phyloP scores from a whole-genome alignment of 176 grass and related monocot genomes.

The Eremochloa ophiuroides region DNA sequence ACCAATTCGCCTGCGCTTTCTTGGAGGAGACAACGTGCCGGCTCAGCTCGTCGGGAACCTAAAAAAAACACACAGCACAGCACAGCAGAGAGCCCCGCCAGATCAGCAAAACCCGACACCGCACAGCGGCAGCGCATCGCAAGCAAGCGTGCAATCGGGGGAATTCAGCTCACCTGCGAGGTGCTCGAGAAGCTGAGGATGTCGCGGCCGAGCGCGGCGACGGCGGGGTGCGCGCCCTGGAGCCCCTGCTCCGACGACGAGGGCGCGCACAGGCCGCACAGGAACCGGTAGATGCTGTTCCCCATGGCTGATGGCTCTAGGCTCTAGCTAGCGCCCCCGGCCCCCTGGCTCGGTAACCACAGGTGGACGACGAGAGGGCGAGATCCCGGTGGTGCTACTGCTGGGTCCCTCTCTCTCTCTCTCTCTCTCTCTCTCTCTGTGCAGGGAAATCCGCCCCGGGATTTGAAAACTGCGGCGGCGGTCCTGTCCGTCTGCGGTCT shows the following conservation, averaged over 20 bases:
- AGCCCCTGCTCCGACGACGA: constrained; percentile 24
- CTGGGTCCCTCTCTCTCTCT: too few relatives aligned
- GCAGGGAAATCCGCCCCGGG: constrained; percentile 30
- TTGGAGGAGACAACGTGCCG: constrained; percentile 78
- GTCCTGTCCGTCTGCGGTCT: neutral
- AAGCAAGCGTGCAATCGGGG: neutral
- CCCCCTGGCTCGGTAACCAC: too few relatives aligned
- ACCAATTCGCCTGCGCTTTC: constrained; percentile 93
- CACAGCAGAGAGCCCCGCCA: neutral
- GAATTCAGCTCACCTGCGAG: constrained; percentile 43
- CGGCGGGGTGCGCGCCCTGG: constrained; percentile 35
- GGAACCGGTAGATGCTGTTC: constrained; percentile 64
- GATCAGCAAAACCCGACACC: neutral
- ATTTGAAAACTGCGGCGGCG: constrained; percentile 14
- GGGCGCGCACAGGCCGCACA: constrained; percentile 45
- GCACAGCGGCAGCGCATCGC: neutral
- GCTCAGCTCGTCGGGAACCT: constrained; percentile 73
- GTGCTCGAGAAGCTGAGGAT: constrained; percentile 54
- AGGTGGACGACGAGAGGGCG: neutral
- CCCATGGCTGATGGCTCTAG: constrained; percentile 52
- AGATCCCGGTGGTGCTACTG: neutral
- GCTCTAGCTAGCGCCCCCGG: neutral
- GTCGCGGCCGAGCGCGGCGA: constrained; percentile 68
- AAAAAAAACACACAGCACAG: neutral
- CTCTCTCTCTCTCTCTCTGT: too few relatives aligned